Evolutionary conservation across 139 green algal species (phyloP).

Genomic region (Mychonastes homosphaera): DNA sequence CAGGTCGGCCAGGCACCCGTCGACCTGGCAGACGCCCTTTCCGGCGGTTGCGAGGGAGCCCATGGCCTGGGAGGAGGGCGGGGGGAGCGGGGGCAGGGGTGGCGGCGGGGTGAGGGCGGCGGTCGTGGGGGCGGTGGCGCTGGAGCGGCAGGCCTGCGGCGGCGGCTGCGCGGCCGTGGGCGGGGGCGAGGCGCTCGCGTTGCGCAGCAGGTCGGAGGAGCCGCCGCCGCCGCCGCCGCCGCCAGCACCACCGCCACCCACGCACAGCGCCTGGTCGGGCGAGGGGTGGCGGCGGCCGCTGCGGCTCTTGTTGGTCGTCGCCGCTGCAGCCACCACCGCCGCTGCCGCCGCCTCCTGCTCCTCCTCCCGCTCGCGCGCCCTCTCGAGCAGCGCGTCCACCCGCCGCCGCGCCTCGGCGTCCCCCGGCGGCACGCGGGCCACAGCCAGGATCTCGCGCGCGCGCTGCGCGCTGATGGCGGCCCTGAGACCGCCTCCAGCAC

Average conservation of each 20-base stretch:
- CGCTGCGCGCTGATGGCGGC: too few relatives aligned
- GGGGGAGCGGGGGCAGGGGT: neutral
- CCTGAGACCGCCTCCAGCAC: too few relatives aligned
- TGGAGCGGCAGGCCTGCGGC: neutral
- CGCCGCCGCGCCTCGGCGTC: too few relatives aligned
- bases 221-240: too few relatives aligned
- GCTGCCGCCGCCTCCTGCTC: neutral
- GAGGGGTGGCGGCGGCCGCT: constrained; percentile 3
- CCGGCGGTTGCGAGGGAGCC: too few relatives aligned
- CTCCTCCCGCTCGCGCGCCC: too few relatives aligned
- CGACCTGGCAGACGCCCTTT: constrained; percentile 56
- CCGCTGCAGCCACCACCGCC: neutral
- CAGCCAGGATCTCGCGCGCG: too few relatives aligned
- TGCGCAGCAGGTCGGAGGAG: neutral
- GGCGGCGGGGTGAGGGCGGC: neutral
- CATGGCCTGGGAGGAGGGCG: too few relatives aligned
- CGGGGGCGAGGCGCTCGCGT: too few relatives aligned
- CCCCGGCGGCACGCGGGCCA: too few relatives aligned
- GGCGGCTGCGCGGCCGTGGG: neutral
- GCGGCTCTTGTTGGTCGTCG: neutral
- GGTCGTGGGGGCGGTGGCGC: neutral
- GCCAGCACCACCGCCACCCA: neutral
- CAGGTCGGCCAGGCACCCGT: constrained; percentile 52
- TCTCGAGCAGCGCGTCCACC: too few relatives aligned
- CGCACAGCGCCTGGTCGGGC: neutral